A percentile compares a stretch with the other conserved stretches of the same genome.
phyloP scores from a whole-genome alignment of 2,329 filamentous ascomycete genomes.

The Periconia macrospinosa region DNA sequence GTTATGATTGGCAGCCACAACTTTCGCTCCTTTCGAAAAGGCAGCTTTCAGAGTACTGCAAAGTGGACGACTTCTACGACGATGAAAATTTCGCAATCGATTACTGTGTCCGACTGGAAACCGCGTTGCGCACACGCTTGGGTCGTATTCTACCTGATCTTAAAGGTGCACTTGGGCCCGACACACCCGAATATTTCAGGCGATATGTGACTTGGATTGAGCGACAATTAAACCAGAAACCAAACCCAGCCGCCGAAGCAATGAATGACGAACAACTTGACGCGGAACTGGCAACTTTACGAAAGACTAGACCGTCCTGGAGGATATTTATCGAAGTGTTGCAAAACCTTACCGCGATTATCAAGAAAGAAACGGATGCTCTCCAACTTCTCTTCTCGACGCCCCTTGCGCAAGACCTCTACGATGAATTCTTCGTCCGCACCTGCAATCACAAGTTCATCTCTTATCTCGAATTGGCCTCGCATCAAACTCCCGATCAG shows the following conservation, averaged over 20 bases:
- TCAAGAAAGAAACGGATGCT: constrained; percentile 1
- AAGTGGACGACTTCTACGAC: background rate
- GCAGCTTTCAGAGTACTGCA: constrained; percentile 2
- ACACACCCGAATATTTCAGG: constrained; percentile 1
- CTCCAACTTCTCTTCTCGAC: constrained; percentile 5
- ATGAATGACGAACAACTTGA: background rate
- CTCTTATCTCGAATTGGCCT: background rate
- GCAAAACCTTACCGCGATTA: constrained; percentile 1
- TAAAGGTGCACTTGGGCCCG: background rate
- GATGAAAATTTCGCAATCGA: background rate
- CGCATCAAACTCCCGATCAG: constrained; percentile 4
- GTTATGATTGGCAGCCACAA: constrained; percentile 10
- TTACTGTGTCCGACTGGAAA: background rate
- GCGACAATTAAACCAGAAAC: background rate
- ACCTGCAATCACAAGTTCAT: background rate
- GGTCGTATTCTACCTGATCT: background rate
- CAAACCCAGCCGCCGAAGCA: background rate
- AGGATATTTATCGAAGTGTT: constrained; percentile 1
- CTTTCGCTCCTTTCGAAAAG: background rate
- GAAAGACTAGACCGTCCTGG: constrained; percentile 1
- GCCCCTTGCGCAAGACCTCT: background rate
- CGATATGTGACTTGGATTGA: constrained; percentile 6
- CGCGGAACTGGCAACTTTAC: background rate
- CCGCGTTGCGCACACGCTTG: background rate
- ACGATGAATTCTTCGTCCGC: constrained; percentile 1